Evolutionary conservation across 2,329 filamentous ascomycete genomes (phyloP).

Genomic region (Sordariomycetes sp.): DNA sequence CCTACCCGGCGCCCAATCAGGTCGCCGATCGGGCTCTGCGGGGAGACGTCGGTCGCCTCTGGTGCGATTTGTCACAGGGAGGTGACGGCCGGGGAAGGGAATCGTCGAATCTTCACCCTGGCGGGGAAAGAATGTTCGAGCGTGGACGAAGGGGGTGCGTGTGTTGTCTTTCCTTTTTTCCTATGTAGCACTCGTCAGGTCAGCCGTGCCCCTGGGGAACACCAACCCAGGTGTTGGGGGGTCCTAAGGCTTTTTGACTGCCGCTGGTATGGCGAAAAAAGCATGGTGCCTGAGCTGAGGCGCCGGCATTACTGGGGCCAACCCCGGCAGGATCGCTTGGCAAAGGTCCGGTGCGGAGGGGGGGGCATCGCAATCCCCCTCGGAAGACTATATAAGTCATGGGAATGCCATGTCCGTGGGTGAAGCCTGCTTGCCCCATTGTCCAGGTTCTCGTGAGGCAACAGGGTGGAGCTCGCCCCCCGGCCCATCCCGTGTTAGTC

Average conservation of each 20-base stretch:
- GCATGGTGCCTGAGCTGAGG: not conserved
- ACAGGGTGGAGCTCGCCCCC: not conserved
- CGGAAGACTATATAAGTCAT: not conserved
- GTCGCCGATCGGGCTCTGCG: not conserved
- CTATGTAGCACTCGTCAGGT: no score
- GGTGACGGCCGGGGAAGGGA: no score
- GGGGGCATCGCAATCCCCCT: not conserved
- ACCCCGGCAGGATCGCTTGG: not conserved
- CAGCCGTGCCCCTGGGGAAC: no score
- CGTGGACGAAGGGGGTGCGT: no score
- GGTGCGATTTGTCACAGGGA: not conserved
- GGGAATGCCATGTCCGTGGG: not conserved
- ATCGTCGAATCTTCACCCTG: no score
- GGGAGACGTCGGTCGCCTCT: not conserved
- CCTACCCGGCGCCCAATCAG: not conserved
- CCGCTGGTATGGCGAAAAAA: not conserved
- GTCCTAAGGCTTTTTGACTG: not conserved
- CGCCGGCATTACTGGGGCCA: not conserved
- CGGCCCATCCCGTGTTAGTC: not conserved
- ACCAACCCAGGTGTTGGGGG: not conserved
- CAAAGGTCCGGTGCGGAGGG: not conserved
- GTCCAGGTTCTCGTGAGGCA: no score
- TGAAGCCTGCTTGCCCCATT: not conserved
- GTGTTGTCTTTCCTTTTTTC: no score
- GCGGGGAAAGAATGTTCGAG: no score